Evolutionary conservation across 495 filamentous ascomycete genomes (phyloP).

Genomic region (Oidiodendron maius): DNA sequence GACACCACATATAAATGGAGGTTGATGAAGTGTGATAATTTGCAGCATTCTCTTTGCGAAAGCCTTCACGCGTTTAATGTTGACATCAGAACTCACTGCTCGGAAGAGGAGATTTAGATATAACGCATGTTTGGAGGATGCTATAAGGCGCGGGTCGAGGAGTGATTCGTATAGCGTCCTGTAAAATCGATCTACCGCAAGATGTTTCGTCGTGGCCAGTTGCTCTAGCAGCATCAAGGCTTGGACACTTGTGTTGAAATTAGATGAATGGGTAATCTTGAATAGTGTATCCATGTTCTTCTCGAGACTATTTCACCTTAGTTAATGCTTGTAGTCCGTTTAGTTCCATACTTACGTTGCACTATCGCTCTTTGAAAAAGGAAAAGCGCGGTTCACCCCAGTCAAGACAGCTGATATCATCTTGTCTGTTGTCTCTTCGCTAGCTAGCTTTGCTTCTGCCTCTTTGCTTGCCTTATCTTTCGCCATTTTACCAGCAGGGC

Average conservation of each 20-base stretch:
- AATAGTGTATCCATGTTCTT: slow-evolving; percentile 91
- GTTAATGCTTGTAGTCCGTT: slow-evolving; percentile 18
- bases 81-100: slow-evolving; percentile 78
- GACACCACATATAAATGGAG: slow-evolving; percentile 84
- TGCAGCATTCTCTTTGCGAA: slow-evolving; percentile 92
- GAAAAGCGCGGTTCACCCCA: slow-evolving; percentile 92
- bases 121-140: slow-evolving; percentile 88
- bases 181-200: slow-evolving; percentile 83
- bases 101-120: slow-evolving; percentile 91
- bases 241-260: slow-evolving; percentile 97
- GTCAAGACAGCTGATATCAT: slow-evolving; percentile 84
- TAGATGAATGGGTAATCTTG: slow-evolving; percentile 91
- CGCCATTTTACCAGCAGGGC: slow-evolving; percentile 40
- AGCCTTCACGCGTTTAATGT: slow-evolving; percentile 83
- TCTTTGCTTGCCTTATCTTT: slow-evolving; percentile 40
- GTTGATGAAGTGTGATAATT: slow-evolving; percentile 79
- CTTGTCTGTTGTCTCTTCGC: slow-evolving; percentile 76
- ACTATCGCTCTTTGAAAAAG: slow-evolving; percentile 78
- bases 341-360: slow-evolving; percentile 47
- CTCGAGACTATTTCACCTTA: slow-evolving; percentile 50
- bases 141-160: slow-evolving; percentile 78
- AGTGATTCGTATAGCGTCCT: slow-evolving; percentile 92
- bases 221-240: slow-evolving; percentile 95
- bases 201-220: slow-evolving; percentile 69
- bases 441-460: slow-evolving; percentile 49